These are phyloP conservation scores for Phytophthora palmivora DNA, from an alignment of 352 stramenopile species.

Conservation along the genomic window DNA sequence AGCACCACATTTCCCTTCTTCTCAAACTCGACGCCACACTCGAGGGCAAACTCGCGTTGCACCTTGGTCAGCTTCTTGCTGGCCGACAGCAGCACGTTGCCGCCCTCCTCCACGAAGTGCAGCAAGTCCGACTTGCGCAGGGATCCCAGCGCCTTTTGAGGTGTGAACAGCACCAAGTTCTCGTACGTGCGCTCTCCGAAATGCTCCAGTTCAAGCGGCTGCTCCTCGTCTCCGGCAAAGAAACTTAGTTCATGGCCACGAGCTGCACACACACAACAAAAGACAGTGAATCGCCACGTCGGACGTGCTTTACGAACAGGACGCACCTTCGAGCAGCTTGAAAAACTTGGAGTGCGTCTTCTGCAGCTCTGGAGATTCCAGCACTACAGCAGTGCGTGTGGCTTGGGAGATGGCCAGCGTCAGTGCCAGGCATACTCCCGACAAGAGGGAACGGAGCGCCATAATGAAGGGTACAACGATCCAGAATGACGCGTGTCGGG, in stretches of 20 bases:
- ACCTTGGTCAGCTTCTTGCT: conserved; percentile 81
- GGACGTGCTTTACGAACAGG: not conserved
- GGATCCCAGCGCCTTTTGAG: conserved; percentile 76
- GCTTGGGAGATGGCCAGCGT: conserved; percentile 35
- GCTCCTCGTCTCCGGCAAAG: conserved; percentile 52
- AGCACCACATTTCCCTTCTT: conserved; percentile 90
- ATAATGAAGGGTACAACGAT: conserved; percentile 19
- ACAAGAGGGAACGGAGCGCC: conserved; percentile 27
- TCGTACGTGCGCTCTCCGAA: conserved; percentile 91
- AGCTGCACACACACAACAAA: conserved; percentile 30
- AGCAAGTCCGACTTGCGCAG: conserved; percentile 77
- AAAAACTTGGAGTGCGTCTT: conserved; percentile 83
- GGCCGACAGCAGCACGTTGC: conserved; percentile 82
- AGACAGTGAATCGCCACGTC: conserved; percentile 6
- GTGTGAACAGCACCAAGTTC: conserved; percentile 91
- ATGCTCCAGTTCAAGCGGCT: conserved; percentile 66
- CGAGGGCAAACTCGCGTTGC: conserved; percentile 85
- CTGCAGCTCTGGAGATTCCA: conserved; percentile 66
- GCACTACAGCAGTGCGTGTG: conserved; percentile 71
- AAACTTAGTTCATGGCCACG: conserved; percentile 76
- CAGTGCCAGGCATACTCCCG: conserved; percentile 26
- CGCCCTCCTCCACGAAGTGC: conserved; percentile 87
- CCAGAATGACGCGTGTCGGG: conserved; percentile 29
- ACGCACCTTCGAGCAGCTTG: conserved; percentile 61
- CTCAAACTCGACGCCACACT: conserved; percentile 90